Evolutionary conservation across 2,329 filamentous ascomycete genomes (phyloP), one percentile per base, ranked within the genome.

Genomic region (Calonectria hawksworthii): DNA sequence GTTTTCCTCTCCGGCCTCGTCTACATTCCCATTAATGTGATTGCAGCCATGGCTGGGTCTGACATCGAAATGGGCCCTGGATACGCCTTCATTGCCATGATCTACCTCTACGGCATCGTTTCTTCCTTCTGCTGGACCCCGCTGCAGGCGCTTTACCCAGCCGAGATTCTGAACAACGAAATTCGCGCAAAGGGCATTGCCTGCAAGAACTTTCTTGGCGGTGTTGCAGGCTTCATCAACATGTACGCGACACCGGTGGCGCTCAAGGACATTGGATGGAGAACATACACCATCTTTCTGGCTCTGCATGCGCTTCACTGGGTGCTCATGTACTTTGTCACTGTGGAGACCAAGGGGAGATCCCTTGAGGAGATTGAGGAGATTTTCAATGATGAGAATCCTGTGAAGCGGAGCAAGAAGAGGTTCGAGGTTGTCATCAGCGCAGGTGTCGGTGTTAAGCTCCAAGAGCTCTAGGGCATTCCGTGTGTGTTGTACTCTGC

Each of bases 101-200:
- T 51, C 56, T 71, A 65, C 59, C 59, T 71, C 21, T 71, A 65
- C 56, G 56, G 59, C 9, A 52, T 71, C 30, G 41, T 71, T 21
- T 64, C 28, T 4, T 71, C 68, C 23, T 71, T 71, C 59, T 64
- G 38, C 28, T 71, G 59, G 56, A 71, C 68, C 30, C 68, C 68
- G n/a, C 68, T 71, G 14, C 68, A 71, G 34, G 56, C 41, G 4
- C 28, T 74, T 3, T 54, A 65, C 16, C 72, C 72, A 4, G 67
- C 72, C 16, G 72, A 74, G 32, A 41, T 70, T 34, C 51, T 74
- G 8, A 32, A 70, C 38, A 70, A 51, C 2, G 56, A 63, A 10
- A 65, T 74, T 18, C 32, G 72, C 47, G 67, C 59, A 18, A 74
- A 66, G 67, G 72, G 72, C 1, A 67, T 74, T 36, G 66, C 72